Conservation (phyloP, 208 protist genomes). For the Trypanosoma boissoni region DNA sequence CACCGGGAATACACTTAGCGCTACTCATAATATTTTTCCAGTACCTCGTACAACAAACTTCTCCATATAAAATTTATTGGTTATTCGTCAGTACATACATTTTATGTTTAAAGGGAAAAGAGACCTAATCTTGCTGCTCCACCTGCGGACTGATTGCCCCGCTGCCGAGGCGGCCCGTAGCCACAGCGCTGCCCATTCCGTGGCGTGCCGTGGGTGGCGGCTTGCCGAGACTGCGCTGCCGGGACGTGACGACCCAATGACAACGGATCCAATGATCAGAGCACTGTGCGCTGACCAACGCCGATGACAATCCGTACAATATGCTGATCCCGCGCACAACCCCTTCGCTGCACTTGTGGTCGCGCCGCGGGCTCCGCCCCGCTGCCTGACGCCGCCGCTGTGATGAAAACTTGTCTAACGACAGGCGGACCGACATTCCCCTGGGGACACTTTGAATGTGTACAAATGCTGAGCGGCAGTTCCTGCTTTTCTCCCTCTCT, state of each 20-base stretch:
- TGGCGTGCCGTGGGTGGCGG: constrained; percentile 23
- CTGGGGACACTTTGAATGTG: constrained; percentile 32
- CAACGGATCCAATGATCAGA: constrained; percentile 20
- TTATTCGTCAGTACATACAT: too few species aligned
- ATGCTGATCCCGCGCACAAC: constrained; percentile 1
- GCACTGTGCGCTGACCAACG: constrained; percentile 22
- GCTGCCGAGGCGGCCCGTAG: constrained; percentile 20
- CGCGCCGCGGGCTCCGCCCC: too few species aligned
- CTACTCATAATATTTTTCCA: too few species aligned
- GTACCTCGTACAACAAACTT: too few species aligned
- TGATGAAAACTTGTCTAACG: background rate
- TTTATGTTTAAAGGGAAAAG: background rate
- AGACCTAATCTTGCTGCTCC: constrained; percentile 10
- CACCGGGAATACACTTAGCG: too few species aligned
- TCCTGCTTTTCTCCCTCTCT: background rate
- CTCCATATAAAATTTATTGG: too few species aligned
- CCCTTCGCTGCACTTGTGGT: background rate
- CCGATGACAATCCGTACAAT: constrained; percentile 24
- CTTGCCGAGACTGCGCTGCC: constrained; percentile 8
- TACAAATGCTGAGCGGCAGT: constrained; percentile 33
- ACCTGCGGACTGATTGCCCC: constrained; percentile 66
- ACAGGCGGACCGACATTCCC: constrained; percentile 24
- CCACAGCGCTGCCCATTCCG: constrained; percentile 14
- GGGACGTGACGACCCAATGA: constrained; percentile 12
- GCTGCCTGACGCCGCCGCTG: too few species aligned